These are phyloP conservation scores for Aaosphaeria arxii DNA, from an alignment of 2,329 filamentous ascomycete genomes.

Conservation along the genomic window DNA sequence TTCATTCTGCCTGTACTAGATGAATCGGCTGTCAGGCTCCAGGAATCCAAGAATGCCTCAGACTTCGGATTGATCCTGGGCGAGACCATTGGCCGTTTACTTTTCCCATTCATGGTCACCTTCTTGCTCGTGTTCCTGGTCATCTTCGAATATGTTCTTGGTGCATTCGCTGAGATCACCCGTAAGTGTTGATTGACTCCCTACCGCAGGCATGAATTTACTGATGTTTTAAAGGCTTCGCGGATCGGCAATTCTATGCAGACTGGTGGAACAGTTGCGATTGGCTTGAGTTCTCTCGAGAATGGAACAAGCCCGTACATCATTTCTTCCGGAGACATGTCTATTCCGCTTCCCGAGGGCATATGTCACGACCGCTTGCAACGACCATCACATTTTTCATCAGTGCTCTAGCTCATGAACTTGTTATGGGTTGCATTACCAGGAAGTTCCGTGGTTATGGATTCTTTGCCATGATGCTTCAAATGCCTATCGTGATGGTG, in stretches of 20 bases:
- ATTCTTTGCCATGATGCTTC: slow-evolving; percentile 92
- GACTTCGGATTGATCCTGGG: slow-evolving; percentile 78
- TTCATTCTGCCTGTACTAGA: slow-evolving; percentile 89
- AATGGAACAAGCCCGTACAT: slow-evolving; percentile 98
- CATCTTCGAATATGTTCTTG: slow-evolving; percentile 96
- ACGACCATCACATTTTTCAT: slow-evolving; percentile 91
- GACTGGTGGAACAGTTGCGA: slow-evolving; percentile 73
- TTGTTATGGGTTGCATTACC: slow-evolving; percentile 97
- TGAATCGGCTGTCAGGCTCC: slow-evolving; percentile 62
- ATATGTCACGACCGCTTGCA: slow-evolving; percentile 72
- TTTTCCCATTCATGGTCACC: slow-evolving; percentile 97
- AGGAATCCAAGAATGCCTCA: slow-evolving; percentile 45
- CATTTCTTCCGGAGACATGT: slow-evolving; percentile 93
- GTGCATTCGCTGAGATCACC: slow-evolving; percentile 91
- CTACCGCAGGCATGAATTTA: not conserved
- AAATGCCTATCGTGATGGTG: slow-evolving; percentile 90
- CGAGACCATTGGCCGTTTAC: slow-evolving; percentile 84
- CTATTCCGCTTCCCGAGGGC: slow-evolving; percentile 76
- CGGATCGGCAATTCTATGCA: slow-evolving; percentile 88
- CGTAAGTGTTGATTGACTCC: slow-evolving; percentile 32
- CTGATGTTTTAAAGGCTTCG: slow-evolving; percentile 56
- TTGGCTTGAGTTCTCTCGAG: slow-evolving; percentile 89
- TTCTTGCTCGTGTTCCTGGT: slow-evolving; percentile 95
- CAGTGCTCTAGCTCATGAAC: slow-evolving; percentile 83
- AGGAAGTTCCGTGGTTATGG: slow-evolving; percentile 95